Evolutionary conservation across 2,329 filamentous ascomycete species (phyloP).

Genomic region (Verticillium zaregamsianum): DNA sequence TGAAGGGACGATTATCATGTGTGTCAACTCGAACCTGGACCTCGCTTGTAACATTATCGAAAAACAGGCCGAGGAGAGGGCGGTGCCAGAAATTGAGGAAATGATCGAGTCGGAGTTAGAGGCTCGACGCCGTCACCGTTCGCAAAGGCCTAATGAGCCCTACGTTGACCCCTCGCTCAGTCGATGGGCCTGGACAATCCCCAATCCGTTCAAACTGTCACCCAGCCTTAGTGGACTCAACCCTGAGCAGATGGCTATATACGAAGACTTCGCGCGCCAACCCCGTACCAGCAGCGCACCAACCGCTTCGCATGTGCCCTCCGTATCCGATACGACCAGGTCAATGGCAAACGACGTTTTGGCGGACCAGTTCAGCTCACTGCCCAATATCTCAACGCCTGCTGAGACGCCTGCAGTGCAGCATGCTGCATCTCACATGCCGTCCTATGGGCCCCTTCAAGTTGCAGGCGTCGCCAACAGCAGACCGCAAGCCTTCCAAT

Average conservation of each 20-base stretch:
- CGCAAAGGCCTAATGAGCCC: constrained; percentile 72
- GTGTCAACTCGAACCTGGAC: constrained; percentile 96
- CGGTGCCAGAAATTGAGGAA: constrained; percentile 90
- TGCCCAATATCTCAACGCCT: constrained; percentile 55
- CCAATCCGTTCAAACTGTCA: constrained; percentile 85
- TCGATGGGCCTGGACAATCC: constrained; percentile 90
- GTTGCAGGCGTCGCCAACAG: constrained; percentile 41
- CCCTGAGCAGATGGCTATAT: constrained; percentile 88
- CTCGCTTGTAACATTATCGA: constrained; percentile 91
- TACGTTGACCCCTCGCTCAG: constrained; percentile 81
- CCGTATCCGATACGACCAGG: constrained; percentile 56
- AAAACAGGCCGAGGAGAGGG: constrained; percentile 90
- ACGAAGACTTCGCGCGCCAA: constrained; percentile 91
- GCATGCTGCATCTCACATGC: constrained; percentile 48
- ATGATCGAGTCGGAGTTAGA: constrained; percentile 82
- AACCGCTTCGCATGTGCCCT: constrained; percentile 51
- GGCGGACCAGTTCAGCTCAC: constrained; percentile 54
- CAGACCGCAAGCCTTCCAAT: constrained; percentile 39
- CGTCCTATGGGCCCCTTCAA: constrained; percentile 52
- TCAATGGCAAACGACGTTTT: constrained; percentile 61
- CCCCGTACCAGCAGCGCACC: constrained; percentile 59
- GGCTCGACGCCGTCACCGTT: constrained; percentile 69
- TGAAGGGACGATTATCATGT: constrained; percentile 96
- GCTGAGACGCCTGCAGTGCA: constrained; percentile 55
- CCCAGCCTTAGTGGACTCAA: constrained; percentile 70